Base-by-base conservation (phyloP, 176 grass and related monocot genomes). In the Canna indica region DNA sequence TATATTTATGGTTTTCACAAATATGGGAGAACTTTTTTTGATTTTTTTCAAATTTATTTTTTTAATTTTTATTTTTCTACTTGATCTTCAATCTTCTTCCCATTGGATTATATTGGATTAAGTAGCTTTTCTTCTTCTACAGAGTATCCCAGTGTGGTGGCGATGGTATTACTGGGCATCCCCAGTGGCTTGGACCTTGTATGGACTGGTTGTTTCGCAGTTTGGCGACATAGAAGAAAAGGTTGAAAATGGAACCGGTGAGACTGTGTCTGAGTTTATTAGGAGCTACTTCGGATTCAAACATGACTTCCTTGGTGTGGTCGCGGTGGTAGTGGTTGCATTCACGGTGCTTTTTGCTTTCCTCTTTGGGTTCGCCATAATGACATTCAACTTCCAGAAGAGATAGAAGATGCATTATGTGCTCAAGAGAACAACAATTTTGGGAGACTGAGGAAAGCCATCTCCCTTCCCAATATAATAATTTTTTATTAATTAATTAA, bases 91-190 rank as follows among this genome's bases (percentile, higher is more conserved):
- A 27, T 6, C n/a, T 68, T 24, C 18, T 14, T 15, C 27, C 33
- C n/a, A 25, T 45, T 41, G 38, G 17, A 45, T 22, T 3, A 29
- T 14, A 28, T 45, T 25, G 38, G 8, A 44, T 42, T 41, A 45
- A 69, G 44, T 16, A 69, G 24, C 35, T 47, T 75, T 28, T 0
- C 18, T 13, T 68, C 29, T 69, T 29, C n/a, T 75, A 48, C 79
- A 97, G 93, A 70, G 68, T 14, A 70, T 50, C 29, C 68, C 68
- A 31, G 22, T 70, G 28, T 52, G 68, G 68, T 52, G 68, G 45
- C 33, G 68, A 20, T 70, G 68, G 45, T 70, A 34, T 8, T 24
- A n/a, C 68, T 70, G 68, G 68, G 24, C 24, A 2, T 52, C 27
- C 44, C 68, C 28, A 18, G 68, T 70, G 44, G 26, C 44, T 8